Evolutionary conservation across 208 protist genomes (phyloP).

Genomic region (Trypanosoma rangeli): DNA sequence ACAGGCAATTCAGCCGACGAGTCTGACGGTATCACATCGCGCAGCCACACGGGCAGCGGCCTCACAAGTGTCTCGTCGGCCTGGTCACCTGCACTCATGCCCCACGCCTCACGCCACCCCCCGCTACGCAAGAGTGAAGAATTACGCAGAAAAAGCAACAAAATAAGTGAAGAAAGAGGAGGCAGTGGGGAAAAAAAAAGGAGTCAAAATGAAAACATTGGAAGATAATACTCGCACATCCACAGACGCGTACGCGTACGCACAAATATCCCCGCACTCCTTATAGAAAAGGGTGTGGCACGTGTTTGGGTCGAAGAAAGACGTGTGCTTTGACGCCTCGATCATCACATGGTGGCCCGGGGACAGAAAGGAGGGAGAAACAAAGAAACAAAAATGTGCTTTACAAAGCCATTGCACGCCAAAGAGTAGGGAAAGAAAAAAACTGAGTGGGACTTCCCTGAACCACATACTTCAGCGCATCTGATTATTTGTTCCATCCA

Average conservation of each 20-base stretch:
- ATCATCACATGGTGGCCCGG: not conserved
- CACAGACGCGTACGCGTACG: too few species aligned
- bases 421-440: not conserved
- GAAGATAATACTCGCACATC: not conserved
- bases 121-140: too few species aligned
- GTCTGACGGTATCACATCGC: not conserved
- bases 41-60: constrained; percentile 10
- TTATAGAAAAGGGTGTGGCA: not conserved
- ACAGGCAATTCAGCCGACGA: not conserved
- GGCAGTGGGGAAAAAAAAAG: constrained; percentile 13
- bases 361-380: constrained; percentile 13
- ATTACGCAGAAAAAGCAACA: too few species aligned
- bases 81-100: not conserved
- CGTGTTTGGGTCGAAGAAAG: not conserved
- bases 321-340: not conserved
- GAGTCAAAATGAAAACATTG: not conserved
- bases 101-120: not conserved
- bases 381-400: constrained; percentile 16
- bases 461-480: not conserved
- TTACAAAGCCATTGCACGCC: not conserved
- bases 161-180: constrained; percentile 13
- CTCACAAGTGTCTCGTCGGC: not conserved
- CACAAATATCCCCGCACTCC: too few species aligned
- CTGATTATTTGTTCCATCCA: not conserved
- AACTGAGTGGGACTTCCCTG: not conserved